Evolutionary conservation across 2,329 filamentous ascomycete species (phyloP).

Genomic region (Scytalidium lignicola): DNA sequence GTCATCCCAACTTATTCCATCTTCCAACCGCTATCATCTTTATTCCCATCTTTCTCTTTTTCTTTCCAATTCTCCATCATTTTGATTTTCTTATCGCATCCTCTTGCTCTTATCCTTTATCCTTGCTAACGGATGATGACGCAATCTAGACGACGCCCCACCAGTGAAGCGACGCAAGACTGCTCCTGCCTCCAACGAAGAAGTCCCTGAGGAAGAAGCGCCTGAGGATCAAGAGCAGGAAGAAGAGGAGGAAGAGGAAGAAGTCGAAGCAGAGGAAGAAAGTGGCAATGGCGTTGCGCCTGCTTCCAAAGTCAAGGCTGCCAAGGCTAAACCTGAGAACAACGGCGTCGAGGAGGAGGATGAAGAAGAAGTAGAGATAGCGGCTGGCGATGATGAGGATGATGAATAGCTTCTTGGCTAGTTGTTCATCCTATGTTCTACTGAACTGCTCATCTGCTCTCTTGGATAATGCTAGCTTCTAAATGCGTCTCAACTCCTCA

Average conservation of each 20-base stretch:
- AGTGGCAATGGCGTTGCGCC: background rate
- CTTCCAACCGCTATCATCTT: background rate
- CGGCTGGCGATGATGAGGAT: slow-evolving; percentile 1
- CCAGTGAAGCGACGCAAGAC: slow-evolving; percentile 2
- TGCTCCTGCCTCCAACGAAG: background rate
- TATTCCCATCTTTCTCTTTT: background rate
- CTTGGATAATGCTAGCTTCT: too few relatives aligned
- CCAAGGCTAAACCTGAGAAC: background rate
- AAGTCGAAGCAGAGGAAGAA: background rate
- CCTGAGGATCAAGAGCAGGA: background rate
- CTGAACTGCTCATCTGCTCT: background rate
- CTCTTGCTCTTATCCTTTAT: background rate
- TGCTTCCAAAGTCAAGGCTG: slow-evolving; percentile 1
- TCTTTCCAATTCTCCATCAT: background rate
- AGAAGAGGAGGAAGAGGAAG: background rate
- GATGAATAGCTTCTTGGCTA: background rate
- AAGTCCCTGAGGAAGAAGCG: background rate
- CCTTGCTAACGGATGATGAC: background rate
- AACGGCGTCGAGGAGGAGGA: background rate
- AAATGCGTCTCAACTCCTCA: background rate
- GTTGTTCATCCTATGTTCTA: background rate
- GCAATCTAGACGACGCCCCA: background rate
- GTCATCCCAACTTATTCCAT: background rate
- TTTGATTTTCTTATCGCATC: background rate
- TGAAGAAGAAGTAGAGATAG: background rate